Base-by-base conservation (phyloP, 352 stramenopile species). In the Halophytophthora batemanensis region DNA sequence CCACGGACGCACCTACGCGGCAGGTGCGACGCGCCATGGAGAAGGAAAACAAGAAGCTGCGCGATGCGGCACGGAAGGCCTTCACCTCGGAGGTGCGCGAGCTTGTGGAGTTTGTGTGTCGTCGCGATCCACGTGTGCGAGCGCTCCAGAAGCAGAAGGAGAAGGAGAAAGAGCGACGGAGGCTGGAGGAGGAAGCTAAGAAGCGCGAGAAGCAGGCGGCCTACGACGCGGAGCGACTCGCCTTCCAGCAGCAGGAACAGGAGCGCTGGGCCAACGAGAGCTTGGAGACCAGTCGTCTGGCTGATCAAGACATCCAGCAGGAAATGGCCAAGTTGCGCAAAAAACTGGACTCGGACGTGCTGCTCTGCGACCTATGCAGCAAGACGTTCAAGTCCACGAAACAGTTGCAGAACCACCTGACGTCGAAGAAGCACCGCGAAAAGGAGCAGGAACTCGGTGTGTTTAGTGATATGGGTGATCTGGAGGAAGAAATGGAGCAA, bases 11-110 rank as follows among this genome's bases (percentile, higher is more conserved):
- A 13, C 78, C 84, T 29, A 95, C 69, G 21, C 76, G 84, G 19
- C 58, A 87, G 46, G 77, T 95, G 37, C 68, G 84, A 17, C 76
- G 84, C 31, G 77, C 81, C 3, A 93, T 92, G 82, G 84, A 95
- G 49, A 95, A 95, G 56, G 84, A 93, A 51, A 95, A 95, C 61
- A 89, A 88, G 45, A 92, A 93, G 63, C 59, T 89, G n/a, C 80
- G 84, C 8, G 82, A 95, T 44, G 61, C 66, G 17, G 84, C 75
- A 12, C 86, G 82, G 45, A 90, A 90, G 43, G 75, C 71, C 15
- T 95, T 90, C 56, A 90, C 66, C 12, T 71, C 64, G 21, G 74
- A 93, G 50, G 84, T 95, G 23, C 78, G 84, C 6, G 76, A 90
- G 44, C 73, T 95, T 2, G 82, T 90, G 36, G 82, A 95, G 41